These are phyloP conservation scores for Phytophthora pinifolia DNA, from an alignment of 352 stramenopile genomes.

Conservation along the genomic window DNA sequence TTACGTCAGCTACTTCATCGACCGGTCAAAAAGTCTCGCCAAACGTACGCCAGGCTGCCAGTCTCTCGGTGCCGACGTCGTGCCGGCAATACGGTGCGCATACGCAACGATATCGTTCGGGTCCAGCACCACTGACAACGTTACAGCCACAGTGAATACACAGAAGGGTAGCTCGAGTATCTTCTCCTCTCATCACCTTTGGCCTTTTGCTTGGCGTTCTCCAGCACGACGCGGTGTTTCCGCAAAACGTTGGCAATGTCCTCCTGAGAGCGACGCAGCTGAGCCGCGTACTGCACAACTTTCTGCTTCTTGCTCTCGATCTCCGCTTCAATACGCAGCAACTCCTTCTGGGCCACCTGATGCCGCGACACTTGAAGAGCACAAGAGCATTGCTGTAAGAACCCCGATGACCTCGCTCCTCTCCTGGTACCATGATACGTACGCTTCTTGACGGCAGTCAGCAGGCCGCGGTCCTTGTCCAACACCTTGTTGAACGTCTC, in stretches of 20 bases:
- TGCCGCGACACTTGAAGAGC: conserved; percentile 56
- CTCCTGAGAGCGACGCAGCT: conserved; percentile 68
- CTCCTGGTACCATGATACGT: conserved; percentile 16
- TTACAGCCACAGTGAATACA: not conserved
- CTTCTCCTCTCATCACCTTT: conserved; percentile 36
- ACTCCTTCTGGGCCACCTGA: conserved; percentile 71
- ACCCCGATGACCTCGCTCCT: no score
- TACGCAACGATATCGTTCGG: conserved; percentile 76
- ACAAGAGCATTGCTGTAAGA: no score
- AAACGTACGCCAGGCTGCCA: conserved; percentile 74
- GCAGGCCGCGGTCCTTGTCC: conserved; percentile 73
- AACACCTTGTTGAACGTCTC: conserved; percentile 76
- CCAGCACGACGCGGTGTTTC: conserved; percentile 63
- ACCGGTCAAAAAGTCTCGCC: not conserved
- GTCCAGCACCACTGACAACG: conserved; percentile 54
- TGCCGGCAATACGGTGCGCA: conserved; percentile 77
- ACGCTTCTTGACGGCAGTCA: conserved; percentile 77
- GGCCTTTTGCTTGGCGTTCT: conserved; percentile 54
- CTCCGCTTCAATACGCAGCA: conserved; percentile 53
- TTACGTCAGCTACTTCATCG: not conserved
- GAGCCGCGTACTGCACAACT: conserved; percentile 64
- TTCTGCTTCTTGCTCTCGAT: conserved; percentile 73
- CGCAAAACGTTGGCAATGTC: conserved; percentile 65
- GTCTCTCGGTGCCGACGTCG: conserved; percentile 68
- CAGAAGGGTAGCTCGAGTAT: not conserved